Base-by-base conservation (phyloP, 371 early-diverging fungal species). In the Rhizopus stolonifer region DNA sequence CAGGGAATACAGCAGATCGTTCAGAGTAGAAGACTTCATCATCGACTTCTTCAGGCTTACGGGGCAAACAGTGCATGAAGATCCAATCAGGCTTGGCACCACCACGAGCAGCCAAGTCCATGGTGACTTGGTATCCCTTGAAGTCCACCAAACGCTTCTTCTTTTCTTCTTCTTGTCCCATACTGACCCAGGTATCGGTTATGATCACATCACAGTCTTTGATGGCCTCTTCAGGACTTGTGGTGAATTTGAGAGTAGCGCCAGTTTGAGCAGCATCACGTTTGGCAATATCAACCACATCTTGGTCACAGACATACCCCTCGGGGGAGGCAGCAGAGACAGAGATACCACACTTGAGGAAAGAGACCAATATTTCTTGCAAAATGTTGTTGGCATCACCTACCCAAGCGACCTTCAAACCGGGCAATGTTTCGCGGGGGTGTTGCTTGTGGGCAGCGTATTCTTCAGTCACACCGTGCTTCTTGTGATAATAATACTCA, bases 381-480 rank as follows among this genome's bases (percentile, higher is more conserved):
- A 94, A 70, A 29, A 98, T 90, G 71, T 98, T 98, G 76, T 98
- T 98, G 23, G 91, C 88, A 67, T 98, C 98, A 46, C 98, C 98
- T 6, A 98, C 87, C 96, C 97, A 98, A 11, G 95, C 94, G 15
- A 95, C 85, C 24, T 82, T 84, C 13, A 91, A 67, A 0, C 86
- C 86, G 14, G 77, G 75, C 24, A 92, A 62, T 0, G 83, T 81
- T 38, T 85, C 72, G 14, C 70, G 48, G 31, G 67, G 82, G 49
- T 81, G 74, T 17, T 69, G 67, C 23, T 70, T 56, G 57, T 74
- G 67, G 38, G 84, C 64, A 25, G 69, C 64, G 67, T 81, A 81
- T 17, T 52, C 66, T 4, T 45, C 44, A 25, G 64, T 63, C 18
- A 67, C 61, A 38, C 49, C 57, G 23, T 61, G 60, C 4, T 61